Base-by-base conservation (phyloP, 1,139 yeast species). In the Ogataea hybrid region DNA sequence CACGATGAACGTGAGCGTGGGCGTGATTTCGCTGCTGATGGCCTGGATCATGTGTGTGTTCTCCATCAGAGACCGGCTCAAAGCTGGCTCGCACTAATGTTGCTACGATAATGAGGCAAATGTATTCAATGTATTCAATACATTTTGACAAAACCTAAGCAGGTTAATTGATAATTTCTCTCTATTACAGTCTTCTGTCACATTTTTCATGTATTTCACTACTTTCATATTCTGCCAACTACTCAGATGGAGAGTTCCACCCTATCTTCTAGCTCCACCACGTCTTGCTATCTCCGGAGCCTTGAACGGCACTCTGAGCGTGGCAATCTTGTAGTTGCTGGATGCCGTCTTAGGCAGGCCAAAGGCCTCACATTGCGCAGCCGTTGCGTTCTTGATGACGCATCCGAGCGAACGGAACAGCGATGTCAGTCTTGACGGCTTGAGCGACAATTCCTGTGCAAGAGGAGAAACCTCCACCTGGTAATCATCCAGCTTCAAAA, bases 331-430 rank as follows among this genome's bases (percentile, higher is more conserved):
- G 63, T 84, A 82, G 34, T 79, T 72, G 10, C 78, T 63, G 20
- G 86, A 85, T 45, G 77, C 73, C 35, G 77, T 67, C 63, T 77
- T 81, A 40, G 87, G 77, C 48, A 89, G 72, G n/a, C 88, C 90
- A 49, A 84, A 77, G 3, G 88, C 89, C 57, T 84, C 90, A 18
- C 94, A 90, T 66, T 88, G 90, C 6, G 84, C 76, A 18, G 75
- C 81, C n/a, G 90, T 77, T 21, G 89, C 82, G 38, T 79, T 74
- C 64, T 85, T 86, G 39, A 87, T 79, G 22, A 66, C 64, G 51
- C 96, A 94, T 43, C 99, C 98, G 53, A 92, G 67, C 9, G 90
- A 84, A 61, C 79, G 81, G 64, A 87, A 79, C 44, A 92, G 71
- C 29, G 77, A 79, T 9, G 73, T 76, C 44, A 89, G 67, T 59